phyloP scores from a whole-genome alignment of 495 filamentous ascomycete genomes.

The Penicillium nucicola region DNA sequence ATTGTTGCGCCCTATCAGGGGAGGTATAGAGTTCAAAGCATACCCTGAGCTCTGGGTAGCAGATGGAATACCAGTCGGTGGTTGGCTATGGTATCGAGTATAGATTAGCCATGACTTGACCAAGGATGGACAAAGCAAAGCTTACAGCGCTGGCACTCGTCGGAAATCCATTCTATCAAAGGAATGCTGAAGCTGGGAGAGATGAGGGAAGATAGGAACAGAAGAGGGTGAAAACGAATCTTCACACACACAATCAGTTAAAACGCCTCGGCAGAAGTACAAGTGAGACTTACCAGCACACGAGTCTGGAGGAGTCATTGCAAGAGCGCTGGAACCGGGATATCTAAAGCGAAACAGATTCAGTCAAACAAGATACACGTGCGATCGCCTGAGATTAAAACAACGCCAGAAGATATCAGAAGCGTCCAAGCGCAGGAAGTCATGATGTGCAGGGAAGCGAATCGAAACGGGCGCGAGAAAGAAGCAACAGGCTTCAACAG shows the following conservation, averaged over 20 bases:
- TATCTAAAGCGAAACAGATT: conserved; percentile 30
- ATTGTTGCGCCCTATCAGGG: conserved; percentile 35
- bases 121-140: neutral
- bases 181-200: conserved; percentile 25
- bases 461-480: conserved; percentile 10
- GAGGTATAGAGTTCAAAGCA: conserved; percentile 23
- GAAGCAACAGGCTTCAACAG: conserved; percentile 7
- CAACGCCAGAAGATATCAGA: conserved; percentile 7
- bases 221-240: conserved; percentile 41
- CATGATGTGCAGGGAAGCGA: conserved; percentile 17
- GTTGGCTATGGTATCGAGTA: conserved; percentile 28
- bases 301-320: conserved; percentile 47
- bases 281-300: conserved; percentile 38
- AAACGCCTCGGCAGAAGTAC: neutral
- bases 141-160: conserved; percentile 45
- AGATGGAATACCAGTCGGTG: conserved; percentile 34
- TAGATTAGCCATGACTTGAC: conserved; percentile 14
- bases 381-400: conserved; percentile 4
- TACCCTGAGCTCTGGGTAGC: conserved; percentile 30
- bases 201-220: conserved; percentile 38
- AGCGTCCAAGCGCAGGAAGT: conserved; percentile 9
- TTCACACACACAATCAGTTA: conserved; percentile 20
- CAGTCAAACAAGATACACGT: conserved; percentile 12
- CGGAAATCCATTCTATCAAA: conserved; percentile 46
- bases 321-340: conserved; percentile 36